Evolutionary conservation across 2,329 filamentous ascomycete genomes (phyloP).

Genomic region (Xylaria sp.): DNA sequence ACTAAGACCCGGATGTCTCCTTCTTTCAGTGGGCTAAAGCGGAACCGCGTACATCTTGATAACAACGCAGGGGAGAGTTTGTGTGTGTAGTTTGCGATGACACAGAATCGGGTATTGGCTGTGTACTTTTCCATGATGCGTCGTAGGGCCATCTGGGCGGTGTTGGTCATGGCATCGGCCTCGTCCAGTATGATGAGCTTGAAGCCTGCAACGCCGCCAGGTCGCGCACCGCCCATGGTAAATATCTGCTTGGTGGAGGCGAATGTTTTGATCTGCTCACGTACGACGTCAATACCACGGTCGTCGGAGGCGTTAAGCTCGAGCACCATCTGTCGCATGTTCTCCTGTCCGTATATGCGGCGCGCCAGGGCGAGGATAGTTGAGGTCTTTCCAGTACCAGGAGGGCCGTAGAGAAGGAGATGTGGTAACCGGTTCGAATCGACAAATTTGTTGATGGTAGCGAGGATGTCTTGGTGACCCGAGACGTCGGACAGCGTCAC

Average conservation of each 20-base stretch:
- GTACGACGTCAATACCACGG: constrained; percentile 94
- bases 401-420: constrained; percentile 93
- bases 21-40: constrained; percentile 93
- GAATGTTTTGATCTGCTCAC: constrained; percentile 99
- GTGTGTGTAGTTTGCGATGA: constrained; percentile 99
- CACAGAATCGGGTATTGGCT: constrained; percentile 94
- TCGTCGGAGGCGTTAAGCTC: constrained; percentile 98
- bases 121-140: constrained; percentile 99
- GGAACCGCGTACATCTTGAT: constrained; percentile 91
- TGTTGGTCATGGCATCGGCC: constrained; percentile 99
- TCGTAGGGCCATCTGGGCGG: constrained; percentile 94
- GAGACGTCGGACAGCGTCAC: constrained; percentile 89
- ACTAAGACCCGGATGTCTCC: constrained; percentile 83
- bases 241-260: constrained; percentile 98
- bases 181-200: constrained; percentile 98
- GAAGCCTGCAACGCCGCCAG: constrained; percentile 70
- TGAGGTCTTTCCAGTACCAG: constrained; percentile 96
- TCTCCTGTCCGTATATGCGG: constrained; percentile 87
- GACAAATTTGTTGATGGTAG: constrained; percentile 97
- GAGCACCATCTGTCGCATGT: constrained; percentile 97
- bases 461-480: constrained; percentile 94
- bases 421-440: constrained; percentile 93
- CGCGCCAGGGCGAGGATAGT: constrained; percentile 92
- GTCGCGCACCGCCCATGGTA: constrained; percentile 59
- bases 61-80: constrained; percentile 93